These are phyloP conservation scores for Blastobotrys parvus DNA, from an alignment of 805 yeast genomes.

Conservation along the genomic window DNA sequence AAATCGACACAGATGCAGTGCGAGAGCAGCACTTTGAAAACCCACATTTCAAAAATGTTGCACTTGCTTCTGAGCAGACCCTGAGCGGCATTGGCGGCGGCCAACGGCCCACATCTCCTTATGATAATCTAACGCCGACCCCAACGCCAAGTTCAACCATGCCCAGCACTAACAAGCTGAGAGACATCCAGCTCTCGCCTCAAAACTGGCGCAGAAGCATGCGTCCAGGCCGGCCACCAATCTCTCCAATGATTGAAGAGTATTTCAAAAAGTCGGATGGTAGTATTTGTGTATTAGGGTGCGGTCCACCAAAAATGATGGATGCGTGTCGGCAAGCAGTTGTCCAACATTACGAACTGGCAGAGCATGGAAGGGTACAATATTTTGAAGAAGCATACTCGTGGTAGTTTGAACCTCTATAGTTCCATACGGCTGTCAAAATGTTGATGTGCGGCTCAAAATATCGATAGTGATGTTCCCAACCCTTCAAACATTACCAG, in stretches of 20 bases:
- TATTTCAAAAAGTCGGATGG: constrained; percentile 34
- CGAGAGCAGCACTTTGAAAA: neutral
- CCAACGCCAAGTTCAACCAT: neutral
- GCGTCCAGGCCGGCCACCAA: constrained; percentile 29
- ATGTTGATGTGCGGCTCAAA: no score
- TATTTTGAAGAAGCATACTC: constrained; percentile 67
- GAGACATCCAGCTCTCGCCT: neutral
- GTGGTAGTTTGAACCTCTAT: constrained; percentile 52
- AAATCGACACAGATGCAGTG: neutral
- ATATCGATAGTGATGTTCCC: no score
- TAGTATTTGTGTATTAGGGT: constrained; percentile 44
- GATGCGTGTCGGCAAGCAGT: constrained; percentile 48
- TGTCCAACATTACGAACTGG: constrained; percentile 34
- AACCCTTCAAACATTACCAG: no score
- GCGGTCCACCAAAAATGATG: constrained; percentile 55
- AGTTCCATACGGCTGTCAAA: no score
- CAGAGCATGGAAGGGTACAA: constrained; percentile 45
- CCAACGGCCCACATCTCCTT: neutral
- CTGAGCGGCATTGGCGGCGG: neutral
- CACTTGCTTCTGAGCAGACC: neutral
- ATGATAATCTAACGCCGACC: neutral
- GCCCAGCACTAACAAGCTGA: neutral
- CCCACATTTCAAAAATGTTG: neutral
- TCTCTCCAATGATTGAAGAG: constrained; percentile 32
- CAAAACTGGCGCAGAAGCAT: neutral